Conservation (phyloP, 2,329 filamentous ascomycete species). For the Domatiomyces globalis region DNA sequence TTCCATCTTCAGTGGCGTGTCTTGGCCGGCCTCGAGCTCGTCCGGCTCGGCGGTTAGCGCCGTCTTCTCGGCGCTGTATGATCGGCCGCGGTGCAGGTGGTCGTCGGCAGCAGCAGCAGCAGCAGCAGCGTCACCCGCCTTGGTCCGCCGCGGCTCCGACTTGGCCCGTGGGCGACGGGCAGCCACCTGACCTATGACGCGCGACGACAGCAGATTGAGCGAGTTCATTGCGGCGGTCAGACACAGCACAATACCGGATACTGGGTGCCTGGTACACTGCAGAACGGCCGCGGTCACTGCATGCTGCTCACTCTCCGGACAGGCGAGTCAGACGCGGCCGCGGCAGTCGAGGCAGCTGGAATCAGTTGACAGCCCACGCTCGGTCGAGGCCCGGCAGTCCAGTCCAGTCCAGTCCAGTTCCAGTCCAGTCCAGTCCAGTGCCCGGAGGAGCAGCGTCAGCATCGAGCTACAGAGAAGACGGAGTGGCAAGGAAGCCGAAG, state of each 20-base stretch:
- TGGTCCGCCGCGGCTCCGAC: slow-evolving; percentile 25
- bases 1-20: slow-evolving; percentile 13
- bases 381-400: background rate
- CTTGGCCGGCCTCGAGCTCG: slow-evolving; percentile 11
- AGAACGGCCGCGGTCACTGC: background rate
- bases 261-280: background rate
- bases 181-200: slow-evolving; percentile 51
- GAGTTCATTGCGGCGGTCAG: slow-evolving; percentile 59
- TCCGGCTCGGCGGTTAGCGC: slow-evolving; percentile 14
- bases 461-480: background rate
- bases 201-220: slow-evolving; percentile 80
- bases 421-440: background rate
- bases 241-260: background rate
- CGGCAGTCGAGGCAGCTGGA: background rate
- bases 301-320: background rate
- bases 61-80: slow-evolving; percentile 30
- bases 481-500: background rate
- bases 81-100: slow-evolving; percentile 27
- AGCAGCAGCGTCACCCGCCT: background rate
- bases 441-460: background rate
- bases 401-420: background rate
- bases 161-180: slow-evolving; percentile 40
- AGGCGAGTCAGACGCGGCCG: background rate
- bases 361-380: background rate
- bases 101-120: background rate